Conservation (phyloP, 257 asterid species). For the Przewalskia tangutica region DNA sequence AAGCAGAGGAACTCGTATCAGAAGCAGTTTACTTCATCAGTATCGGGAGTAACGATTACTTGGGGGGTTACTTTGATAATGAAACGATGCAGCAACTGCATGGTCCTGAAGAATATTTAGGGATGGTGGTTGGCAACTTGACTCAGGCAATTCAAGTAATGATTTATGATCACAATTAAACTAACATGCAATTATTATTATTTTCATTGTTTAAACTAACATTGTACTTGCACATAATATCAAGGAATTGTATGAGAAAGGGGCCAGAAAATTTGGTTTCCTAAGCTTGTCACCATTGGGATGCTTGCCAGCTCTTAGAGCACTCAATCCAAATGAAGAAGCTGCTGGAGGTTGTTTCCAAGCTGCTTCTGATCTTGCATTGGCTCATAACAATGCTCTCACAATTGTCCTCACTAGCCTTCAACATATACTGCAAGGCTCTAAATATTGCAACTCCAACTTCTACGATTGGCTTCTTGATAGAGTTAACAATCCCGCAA, state of each 20-base stretch:
- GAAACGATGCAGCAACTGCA: conserved; percentile 38
- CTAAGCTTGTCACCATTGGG: conserved; percentile 38
- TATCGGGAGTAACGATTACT: conserved; percentile 53
- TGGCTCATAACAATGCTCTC: conserved; percentile 43
- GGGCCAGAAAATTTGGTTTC: conserved; percentile 44
- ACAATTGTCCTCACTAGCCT: conserved; percentile 17
- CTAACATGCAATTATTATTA: background rate
- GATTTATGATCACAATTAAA: no score
- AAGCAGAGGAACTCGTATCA: conserved; percentile 29
- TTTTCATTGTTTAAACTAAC: background rate
- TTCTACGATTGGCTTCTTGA: no score
- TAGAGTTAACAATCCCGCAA: no score
- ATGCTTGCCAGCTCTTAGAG: conserved; percentile 41
- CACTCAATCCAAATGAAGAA: conserved; percentile 17
- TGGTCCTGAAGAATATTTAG: conserved; percentile 34
- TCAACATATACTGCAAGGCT: no score
- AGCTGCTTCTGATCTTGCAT: conserved; percentile 39
- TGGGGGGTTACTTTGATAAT: conserved; percentile 48
- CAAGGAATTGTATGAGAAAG: conserved; percentile 38
- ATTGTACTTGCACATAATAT: background rate
- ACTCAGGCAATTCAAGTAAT: conserved; percentile 41
- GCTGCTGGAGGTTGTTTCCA: conserved; percentile 34
- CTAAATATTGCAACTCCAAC: no score
- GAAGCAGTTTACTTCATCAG: conserved; percentile 34
- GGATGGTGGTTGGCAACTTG: conserved; percentile 40